Evolutionary conservation across 345 rosid genomes (phyloP).

Genomic region (Ceriops decandra): DNA sequence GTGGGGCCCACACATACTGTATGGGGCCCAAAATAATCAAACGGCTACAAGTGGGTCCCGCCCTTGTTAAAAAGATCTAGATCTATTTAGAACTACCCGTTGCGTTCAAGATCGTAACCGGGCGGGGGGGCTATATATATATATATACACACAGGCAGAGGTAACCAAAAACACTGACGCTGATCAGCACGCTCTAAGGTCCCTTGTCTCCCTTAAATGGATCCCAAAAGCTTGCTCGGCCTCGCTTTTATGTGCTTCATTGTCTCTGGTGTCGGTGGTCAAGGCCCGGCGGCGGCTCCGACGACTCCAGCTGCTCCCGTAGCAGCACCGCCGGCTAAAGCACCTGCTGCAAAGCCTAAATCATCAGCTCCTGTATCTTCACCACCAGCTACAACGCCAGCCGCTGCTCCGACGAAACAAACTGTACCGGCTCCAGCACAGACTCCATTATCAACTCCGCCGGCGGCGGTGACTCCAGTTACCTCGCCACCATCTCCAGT

Average conservation of each 20-base stretch:
- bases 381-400: conserved; percentile 23
- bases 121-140: not conserved
- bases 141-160: not conserved
- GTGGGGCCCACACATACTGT: conserved; percentile 24
- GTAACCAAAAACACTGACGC: no score
- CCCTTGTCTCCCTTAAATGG: conserved; percentile 32
- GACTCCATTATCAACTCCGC: conserved; percentile 21
- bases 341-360: conserved; percentile 17
- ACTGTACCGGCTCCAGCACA: conserved; percentile 35
- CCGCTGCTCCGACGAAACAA: conserved; percentile 33
- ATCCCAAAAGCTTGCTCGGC: conserved; percentile 28
- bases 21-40: conserved; percentile 23
- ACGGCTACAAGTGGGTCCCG: conserved; percentile 27
- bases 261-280: conserved; percentile 58
- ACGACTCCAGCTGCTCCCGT: conserved; percentile 10
- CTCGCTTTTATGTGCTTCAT: conserved; percentile 50
- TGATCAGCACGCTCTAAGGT: not conserved
- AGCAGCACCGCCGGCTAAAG: conserved; percentile 23
- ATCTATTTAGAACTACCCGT: conserved; percentile 11
- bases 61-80: conserved; percentile 12
- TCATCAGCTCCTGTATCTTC: conserved; percentile 18
- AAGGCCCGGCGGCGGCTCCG: conserved; percentile 49
- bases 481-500: conserved; percentile 33
- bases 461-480: conserved; percentile 25
- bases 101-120: not conserved